Evolutionary conservation across 495 filamentous ascomycete genomes (phyloP).

Genomic region (Hypoxylon fuscum): DNA sequence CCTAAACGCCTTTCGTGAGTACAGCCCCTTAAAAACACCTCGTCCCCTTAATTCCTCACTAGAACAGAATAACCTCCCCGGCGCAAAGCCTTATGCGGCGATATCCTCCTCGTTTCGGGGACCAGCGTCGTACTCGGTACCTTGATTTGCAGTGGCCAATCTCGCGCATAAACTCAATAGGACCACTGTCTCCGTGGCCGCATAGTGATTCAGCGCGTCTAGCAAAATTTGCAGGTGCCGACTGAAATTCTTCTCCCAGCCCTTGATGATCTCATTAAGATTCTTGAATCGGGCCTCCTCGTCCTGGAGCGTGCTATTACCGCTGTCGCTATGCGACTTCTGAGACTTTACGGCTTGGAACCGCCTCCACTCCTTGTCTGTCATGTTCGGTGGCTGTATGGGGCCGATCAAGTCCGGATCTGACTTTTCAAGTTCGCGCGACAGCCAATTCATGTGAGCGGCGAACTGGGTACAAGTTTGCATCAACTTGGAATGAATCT

Average conservation of each 20-base stretch:
- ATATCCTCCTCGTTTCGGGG: slow-evolving; percentile 57
- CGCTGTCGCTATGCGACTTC: slow-evolving; percentile 39
- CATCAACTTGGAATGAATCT: slow-evolving; percentile 97
- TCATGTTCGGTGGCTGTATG: slow-evolving; percentile 61
- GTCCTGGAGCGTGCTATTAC: slow-evolving; percentile 42
- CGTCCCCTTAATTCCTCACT: background rate
- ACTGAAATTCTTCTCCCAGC: slow-evolving; percentile 92
- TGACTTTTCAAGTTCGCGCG: slow-evolving; percentile 77
- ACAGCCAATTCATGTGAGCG: slow-evolving; percentile 80
- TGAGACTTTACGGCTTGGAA: slow-evolving; percentile 53
- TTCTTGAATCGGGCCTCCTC: slow-evolving; percentile 76
- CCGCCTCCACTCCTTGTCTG: slow-evolving; percentile 60
- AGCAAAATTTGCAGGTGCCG: slow-evolving; percentile 89
- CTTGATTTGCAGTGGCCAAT: slow-evolving; percentile 77
- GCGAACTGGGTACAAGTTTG: slow-evolving; percentile 93
- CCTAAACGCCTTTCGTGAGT: slow-evolving; percentile 31
- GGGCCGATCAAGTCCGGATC: slow-evolving; percentile 75
- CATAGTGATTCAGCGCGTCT: slow-evolving; percentile 94
- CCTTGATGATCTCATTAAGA: slow-evolving; percentile 81
- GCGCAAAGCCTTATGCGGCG: slow-evolving; percentile 27
- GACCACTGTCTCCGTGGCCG: slow-evolving; percentile 96
- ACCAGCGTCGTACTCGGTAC: slow-evolving; percentile 63
- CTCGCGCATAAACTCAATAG: slow-evolving; percentile 84
- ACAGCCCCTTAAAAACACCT: slow-evolving; percentile 15
- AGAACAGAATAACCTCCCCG: background rate